phyloP scores from a whole-genome alignment of 495 filamentous ascomycete species.

The Neurospora sp. region DNA sequence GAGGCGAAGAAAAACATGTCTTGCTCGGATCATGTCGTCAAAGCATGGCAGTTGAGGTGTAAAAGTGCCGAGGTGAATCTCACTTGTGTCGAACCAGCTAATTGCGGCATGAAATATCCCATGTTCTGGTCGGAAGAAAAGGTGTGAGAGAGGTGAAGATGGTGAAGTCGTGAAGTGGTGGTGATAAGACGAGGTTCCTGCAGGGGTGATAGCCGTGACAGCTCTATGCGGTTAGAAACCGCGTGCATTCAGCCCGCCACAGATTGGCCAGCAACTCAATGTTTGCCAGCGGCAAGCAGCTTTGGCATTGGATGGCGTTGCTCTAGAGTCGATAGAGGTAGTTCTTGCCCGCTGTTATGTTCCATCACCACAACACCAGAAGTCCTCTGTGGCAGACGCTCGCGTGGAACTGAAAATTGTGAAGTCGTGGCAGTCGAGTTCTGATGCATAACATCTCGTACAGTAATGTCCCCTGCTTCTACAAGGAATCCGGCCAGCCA shows the following conservation, averaged over 20 bases:
- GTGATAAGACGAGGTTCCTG: not conserved
- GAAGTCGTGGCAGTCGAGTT: not conserved
- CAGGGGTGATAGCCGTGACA: not conserved
- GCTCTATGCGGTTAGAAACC: not conserved
- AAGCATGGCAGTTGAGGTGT: not conserved
- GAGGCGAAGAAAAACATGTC: not conserved
- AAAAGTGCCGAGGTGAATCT: not conserved
- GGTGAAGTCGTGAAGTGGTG: not conserved
- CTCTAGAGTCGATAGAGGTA: not conserved
- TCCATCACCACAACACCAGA: not conserved
- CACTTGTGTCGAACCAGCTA: not conserved
- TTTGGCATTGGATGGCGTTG: not conserved
- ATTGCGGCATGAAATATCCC: too few species aligned
- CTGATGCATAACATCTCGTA: not conserved
- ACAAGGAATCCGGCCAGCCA: too few species aligned
- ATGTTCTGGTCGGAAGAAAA: not conserved
- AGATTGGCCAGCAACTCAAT: not conserved
- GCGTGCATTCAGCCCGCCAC: not conserved
- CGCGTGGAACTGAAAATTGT: not conserved
- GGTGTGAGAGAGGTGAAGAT: not conserved
- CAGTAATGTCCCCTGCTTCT: too few species aligned
- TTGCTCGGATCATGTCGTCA: not conserved
- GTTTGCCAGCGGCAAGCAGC: not conserved
- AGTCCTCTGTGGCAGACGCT: not conserved
- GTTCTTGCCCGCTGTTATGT: not conserved